A percentile compares a stretch with the other conserved stretches of the same genome.
Evolutionary conservation across 2,329 filamentous ascomycete species (phyloP).

Genomic region (Sporothrix curviconia): DNA sequence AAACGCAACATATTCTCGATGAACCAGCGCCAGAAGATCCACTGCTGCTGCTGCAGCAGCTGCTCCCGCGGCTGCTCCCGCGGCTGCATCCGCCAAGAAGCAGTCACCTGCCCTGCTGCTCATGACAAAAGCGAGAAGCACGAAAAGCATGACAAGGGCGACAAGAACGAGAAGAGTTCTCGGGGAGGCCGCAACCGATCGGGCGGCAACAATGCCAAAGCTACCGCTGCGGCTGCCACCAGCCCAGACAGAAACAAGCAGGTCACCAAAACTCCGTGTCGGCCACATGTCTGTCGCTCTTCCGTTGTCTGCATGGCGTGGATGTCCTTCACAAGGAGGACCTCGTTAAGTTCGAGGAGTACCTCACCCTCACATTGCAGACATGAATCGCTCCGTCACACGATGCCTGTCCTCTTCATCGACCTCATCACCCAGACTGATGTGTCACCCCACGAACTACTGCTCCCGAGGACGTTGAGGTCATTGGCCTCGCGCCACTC

Average conservation of each 20-base stretch:
- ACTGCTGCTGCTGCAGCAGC: too few species aligned
- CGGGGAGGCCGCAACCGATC: conserved; percentile 10
- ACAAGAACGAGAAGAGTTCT: conserved; percentile 12
- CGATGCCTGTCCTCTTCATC: conserved; percentile 42
- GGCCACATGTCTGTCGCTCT: conserved; percentile 41
- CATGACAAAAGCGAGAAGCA: not conserved
- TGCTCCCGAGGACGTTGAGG: conserved; percentile 46
- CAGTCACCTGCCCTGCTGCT: not conserved
- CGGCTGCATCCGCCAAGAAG: not conserved
- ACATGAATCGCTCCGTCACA: conserved; percentile 41
- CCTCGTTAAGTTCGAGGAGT: conserved; percentile 38
- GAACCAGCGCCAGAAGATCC: not conserved
- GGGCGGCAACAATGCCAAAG: not conserved
- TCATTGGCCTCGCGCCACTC: conserved; percentile 39
- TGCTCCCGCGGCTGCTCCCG: not conserved
- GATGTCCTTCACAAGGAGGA: conserved; percentile 43
- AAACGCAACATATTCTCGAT: conserved; percentile 13
- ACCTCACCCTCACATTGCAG: conserved; percentile 39
- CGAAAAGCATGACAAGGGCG: conserved; percentile 31
- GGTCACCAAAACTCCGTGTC: conserved; percentile 25
- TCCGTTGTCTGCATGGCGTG: conserved; percentile 50
- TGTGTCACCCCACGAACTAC: conserved; percentile 38
- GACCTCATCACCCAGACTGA: conserved; percentile 36
- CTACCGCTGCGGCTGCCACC: not conserved
- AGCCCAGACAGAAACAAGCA: too few species aligned